These are phyloP conservation scores for Hypsizygus ulmarius DNA, from an alignment of 1,284 basidiomycete species.

Conservation along the genomic window DNA sequence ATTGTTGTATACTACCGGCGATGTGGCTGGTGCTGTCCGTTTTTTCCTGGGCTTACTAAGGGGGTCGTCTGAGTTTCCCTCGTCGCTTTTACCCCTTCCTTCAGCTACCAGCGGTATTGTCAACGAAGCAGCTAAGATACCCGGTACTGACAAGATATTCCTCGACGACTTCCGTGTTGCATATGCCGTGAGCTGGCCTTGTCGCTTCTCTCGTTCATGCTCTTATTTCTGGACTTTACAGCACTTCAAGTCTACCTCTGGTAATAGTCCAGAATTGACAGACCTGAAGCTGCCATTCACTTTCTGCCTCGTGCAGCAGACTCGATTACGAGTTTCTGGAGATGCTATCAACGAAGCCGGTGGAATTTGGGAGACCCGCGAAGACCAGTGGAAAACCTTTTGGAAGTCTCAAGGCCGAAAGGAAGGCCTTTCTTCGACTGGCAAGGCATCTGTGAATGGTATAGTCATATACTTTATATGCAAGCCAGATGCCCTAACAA, in stretches of 20 bases:
- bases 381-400: conserved; percentile 62
- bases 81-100: conserved; percentile 20
- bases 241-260: conserved; percentile 62
- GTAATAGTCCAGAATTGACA: conserved; percentile 34
- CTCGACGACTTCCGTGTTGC: conserved; percentile 80
- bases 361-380: conserved; percentile 56
- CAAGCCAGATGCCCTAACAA: conserved; percentile 5
- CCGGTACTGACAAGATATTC: conserved; percentile 56
- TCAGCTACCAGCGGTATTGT: conserved; percentile 16
- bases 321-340: conserved; percentile 51
- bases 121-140: conserved; percentile 23
- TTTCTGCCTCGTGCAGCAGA: conserved; percentile 54
- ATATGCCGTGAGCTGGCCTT: conserved; percentile 49
- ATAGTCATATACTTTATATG: conserved; percentile 15
- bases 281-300: conserved; percentile 57
- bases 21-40: conserved; percentile 64
- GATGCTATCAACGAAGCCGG: conserved; percentile 44
- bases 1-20: conserved; percentile 73
- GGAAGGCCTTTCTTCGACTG: conserved; percentile 49
- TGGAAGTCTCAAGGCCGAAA: conserved; percentile 53
- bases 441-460: conserved; percentile 67
- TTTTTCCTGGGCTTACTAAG: conserved; percentile 63
- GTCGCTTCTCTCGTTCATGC: conserved; percentile 3
- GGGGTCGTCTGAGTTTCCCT: conserved; percentile 32
- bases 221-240: conserved; percentile 27